Evolutionary conservation across 495 filamentous ascomycete genomes (phyloP), one percentile per base, ranked within the genome.

Genomic region (Massariosphaeria phaeospora): DNA sequence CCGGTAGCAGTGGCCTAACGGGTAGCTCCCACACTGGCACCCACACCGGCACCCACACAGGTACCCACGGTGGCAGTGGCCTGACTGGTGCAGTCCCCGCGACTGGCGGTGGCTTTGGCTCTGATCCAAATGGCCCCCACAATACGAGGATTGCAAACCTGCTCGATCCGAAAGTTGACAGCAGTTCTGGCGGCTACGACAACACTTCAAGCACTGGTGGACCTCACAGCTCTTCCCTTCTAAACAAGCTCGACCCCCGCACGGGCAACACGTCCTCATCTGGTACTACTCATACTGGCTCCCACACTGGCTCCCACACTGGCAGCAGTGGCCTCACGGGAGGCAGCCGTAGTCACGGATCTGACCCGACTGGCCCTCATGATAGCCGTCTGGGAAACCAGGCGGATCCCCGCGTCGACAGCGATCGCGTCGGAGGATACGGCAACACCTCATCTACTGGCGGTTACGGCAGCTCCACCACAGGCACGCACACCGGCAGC

Each of bases 41-140:
- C 11, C 41, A 55, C 62, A n/a, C 52, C 47, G 34, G 57, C 35
- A 25, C 40, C 41, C 48, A 62, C 42, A 23, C 42, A n/a, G n/a
- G n/a, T n/a, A n/a, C n/a, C n/a, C n/a, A n/a, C n/a, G 52, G 52
- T 25, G 17, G 17, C 43, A 31, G 26, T n/a, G n/a, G n/a, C 49
- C 55, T 27, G 43, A 53, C 45, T n/a, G 30, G 27, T 27, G 30
- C 48, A 30, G 31, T 15, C n/a, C 44, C 27, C 18, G 35, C 21
- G 29, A 18, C 29, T 12, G 42, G 41, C 12, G 18, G 35, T 46
- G 41, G 40, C 6, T 18, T 17, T 2, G 9, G 31, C 27, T 35
- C 27, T 21, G 46, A 49, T 24, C 46, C 46, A 12, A 34, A 12
- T 18, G 46, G 46, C n/a, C 46, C 46, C 18, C 31, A 49, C 15